phyloP scores from a whole-genome alignment of 2,329 filamentous ascomycete genomes.

The Grosmannia clavigera region DNA sequence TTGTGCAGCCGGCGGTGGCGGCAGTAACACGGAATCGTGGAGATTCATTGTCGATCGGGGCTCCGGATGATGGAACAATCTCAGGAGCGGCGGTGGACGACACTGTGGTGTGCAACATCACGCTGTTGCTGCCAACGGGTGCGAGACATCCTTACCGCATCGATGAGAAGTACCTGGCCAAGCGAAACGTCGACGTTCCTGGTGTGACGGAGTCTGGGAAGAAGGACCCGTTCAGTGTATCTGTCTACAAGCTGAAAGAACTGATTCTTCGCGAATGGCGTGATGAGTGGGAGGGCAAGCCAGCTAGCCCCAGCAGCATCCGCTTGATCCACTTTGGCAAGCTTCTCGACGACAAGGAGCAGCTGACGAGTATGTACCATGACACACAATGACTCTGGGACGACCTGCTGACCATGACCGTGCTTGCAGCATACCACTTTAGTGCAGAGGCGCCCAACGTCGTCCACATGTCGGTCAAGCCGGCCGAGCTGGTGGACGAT shows the following conservation, averaged over 20 bases:
- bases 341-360: slow-evolving; percentile 77
- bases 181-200: slow-evolving; percentile 66
- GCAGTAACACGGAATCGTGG: slow-evolving; percentile 15
- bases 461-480: slow-evolving; percentile 88
- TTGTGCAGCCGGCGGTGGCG: neutral
- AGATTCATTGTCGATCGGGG: slow-evolving; percentile 10
- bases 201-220: slow-evolving; percentile 45
- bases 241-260: slow-evolving; percentile 87
- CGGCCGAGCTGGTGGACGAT: slow-evolving; percentile 73
- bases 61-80: neutral
- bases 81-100: slow-evolving; percentile 13
- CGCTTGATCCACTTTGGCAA: slow-evolving; percentile 86
- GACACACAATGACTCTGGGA: too few species aligned
- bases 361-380: slow-evolving; percentile 57
- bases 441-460: slow-evolving; percentile 65
- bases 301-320: slow-evolving; percentile 78
- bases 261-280: slow-evolving; percentile 89
- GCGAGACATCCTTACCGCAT: slow-evolving; percentile 83
- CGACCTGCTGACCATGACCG: neutral
- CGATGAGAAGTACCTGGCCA: slow-evolving; percentile 72
- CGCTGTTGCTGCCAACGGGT: slow-evolving; percentile 68
- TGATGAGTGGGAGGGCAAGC: slow-evolving; percentile 79
- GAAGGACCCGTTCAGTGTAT: slow-evolving; percentile 77
- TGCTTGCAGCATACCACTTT: slow-evolving; percentile 59
- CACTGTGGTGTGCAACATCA: slow-evolving; percentile 54